Evolutionary conservation across 202 grass and related monocot genomes (phyloP), one percentile per base, ranked within the genome.

Genomic region (Zoysia matrella): DNA sequence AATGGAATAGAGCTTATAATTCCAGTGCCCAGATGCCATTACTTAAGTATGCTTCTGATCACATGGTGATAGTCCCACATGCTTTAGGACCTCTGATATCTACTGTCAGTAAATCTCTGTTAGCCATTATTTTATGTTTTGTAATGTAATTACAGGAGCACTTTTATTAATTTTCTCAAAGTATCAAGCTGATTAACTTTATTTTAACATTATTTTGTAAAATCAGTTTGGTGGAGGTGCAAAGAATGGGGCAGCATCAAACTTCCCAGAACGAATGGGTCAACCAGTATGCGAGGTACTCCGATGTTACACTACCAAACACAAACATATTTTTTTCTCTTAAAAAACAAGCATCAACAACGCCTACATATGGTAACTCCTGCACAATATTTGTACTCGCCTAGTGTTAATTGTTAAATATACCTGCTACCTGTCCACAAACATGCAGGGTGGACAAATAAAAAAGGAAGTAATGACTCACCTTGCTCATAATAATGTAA

Each of bases 251-350:
- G 74, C 45, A 74, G 68, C 62, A 67, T 67, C 57, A 65, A 91
- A 95, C 39, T 90, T 91, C 74, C 92, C 91, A 7, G 92, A 98
- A 54, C 85, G 91, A 46, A 79, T 55, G 69, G 96, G 83, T 78
- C 95, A 93, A 86, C 92, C 92, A 81, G 66, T 87, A 73, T 98
- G 96, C 7, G 90, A 95, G 93, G 96, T 98, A 87, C 52, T 30
- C 22, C 22, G 22, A 30, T 30, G 42, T 44, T 61, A 70, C 53
- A 72, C 53, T 36, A 82, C 78, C 60, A 60, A 44, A 43, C 78
- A 77, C 10, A 52, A 81, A 65, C 67, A 82, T 68, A 55, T 68
- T 78, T 74, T 53, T 46, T 18, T 55, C 63, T 11, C 4, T 43
- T 71, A 47, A 73, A 63, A 62, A 16, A 56, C 9, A 49, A 55